Evolutionary conservation across 1,284 basidiomycete genomes (phyloP).

Genomic region (Rhodotorula mucilaginosa): DNA sequence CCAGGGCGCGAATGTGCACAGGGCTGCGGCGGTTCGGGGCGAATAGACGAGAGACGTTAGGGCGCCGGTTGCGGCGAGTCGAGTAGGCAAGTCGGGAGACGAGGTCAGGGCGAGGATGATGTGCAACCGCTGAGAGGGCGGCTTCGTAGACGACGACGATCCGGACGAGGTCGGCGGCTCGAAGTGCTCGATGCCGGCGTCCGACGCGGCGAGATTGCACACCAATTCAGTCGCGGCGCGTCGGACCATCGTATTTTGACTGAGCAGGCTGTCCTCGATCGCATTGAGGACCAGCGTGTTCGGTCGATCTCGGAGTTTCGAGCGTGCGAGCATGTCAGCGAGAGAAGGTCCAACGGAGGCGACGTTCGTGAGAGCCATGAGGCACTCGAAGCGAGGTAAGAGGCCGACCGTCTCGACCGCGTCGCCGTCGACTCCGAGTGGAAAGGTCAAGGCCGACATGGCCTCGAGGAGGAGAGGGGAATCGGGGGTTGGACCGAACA

Average conservation of each 20-base stretch:
- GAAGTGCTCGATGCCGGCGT: slow-evolving; percentile 70
- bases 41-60: slow-evolving; percentile 73
- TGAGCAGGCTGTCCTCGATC: slow-evolving; percentile 73
- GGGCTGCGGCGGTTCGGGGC: slow-evolving; percentile 53
- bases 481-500: slow-evolving; percentile 72
- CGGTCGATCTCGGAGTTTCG: slow-evolving; percentile 14
- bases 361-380: slow-evolving; percentile 94
- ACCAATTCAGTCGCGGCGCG: slow-evolving; percentile 87
- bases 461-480: slow-evolving; percentile 72
- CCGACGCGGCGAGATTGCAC: slow-evolving; percentile 82
- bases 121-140: slow-evolving; percentile 56
- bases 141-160: background rate
- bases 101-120: slow-evolving; percentile 80
- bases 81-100: slow-evolving; percentile 75
- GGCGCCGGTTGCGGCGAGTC: slow-evolving; percentile 79
- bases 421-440: slow-evolving; percentile 57
- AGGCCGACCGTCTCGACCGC: slow-evolving; percentile 58
- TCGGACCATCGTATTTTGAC: slow-evolving; percentile 76
- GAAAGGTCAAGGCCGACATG: slow-evolving; percentile 68
- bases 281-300: slow-evolving; percentile 61
- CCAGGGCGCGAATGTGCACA: slow-evolving; percentile 3
- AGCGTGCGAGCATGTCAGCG: slow-evolving; percentile 62
- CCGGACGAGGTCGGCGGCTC: slow-evolving; percentile 21
- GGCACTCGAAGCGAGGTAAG: slow-evolving; percentile 83
- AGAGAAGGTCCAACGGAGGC: slow-evolving; percentile 70